Evolutionary conservation across 176 grass and related monocot species (phyloP).

Genomic region (Thinopyrum elongatum): DNA sequence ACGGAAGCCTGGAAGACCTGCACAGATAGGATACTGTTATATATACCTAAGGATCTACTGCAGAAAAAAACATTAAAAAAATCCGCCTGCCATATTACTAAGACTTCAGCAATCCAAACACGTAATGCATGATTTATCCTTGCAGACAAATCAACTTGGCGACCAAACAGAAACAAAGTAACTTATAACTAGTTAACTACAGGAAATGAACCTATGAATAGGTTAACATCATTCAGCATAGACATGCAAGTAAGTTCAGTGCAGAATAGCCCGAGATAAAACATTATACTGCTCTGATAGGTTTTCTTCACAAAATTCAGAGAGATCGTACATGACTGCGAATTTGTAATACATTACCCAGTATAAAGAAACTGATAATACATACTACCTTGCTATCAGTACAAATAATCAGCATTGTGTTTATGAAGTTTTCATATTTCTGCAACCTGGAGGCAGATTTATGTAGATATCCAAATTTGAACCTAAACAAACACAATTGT

Average conservation of each 20-base stretch:
- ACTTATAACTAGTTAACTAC: not conserved
- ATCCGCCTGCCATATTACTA: slow-evolving; percentile 28
- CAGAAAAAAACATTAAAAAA: not conserved
- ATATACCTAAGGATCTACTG: not conserved
- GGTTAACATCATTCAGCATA: not conserved
- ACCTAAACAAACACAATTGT: not conserved
- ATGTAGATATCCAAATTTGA: not conserved
- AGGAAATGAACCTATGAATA: not conserved
- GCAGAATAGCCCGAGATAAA: slow-evolving; percentile 1
- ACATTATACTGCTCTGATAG: slow-evolving; percentile 21
- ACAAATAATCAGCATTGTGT: not conserved
- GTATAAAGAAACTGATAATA: not conserved
- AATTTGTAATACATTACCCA: slow-evolving; percentile 22
- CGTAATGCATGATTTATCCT: slow-evolving; percentile 9
- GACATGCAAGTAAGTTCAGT: slow-evolving; percentile 2
- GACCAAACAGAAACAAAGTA: not conserved
- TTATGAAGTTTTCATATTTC: not conserved
- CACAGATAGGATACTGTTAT: not conserved
- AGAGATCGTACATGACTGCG: not conserved
- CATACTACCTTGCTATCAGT: not conserved
- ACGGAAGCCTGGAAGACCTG: slow-evolving; percentile 35
- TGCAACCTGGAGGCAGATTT: not conserved
- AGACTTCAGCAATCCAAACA: slow-evolving; percentile 14
- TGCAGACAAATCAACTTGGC: not conserved
- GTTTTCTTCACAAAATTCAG: slow-evolving; percentile 14